phyloP scores from a whole-genome alignment of 208 protist species.

The Trypanosoma melophagium region DNA sequence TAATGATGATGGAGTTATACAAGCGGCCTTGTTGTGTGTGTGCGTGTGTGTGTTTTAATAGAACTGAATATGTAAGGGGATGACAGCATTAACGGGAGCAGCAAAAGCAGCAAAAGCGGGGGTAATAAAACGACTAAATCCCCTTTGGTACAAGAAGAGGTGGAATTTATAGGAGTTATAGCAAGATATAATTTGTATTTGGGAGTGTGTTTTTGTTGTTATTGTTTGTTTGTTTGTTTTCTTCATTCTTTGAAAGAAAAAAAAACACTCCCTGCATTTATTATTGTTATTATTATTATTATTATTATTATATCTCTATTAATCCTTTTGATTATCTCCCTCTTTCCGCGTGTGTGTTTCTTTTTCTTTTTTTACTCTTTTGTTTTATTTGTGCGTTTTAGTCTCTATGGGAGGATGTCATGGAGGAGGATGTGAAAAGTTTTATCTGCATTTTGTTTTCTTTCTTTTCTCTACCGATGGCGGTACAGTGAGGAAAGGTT shows the following conservation, averaged over 20 bases:
- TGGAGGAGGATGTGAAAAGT: background rate
- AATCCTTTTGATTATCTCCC: too few relatives aligned
- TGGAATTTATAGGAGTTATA: too few relatives aligned
- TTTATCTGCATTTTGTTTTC: background rate
- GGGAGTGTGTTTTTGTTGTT: background rate
- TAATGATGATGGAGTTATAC: slow-evolving; percentile 7
- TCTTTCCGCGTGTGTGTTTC: too few relatives aligned
- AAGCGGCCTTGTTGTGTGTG: slow-evolving; percentile 4
- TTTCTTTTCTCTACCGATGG: background rate
- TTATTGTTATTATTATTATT: background rate
- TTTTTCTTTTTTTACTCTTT: slow-evolving; percentile 7
- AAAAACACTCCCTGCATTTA: too few relatives aligned
- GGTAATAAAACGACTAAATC: too few relatives aligned
- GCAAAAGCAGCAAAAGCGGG: too few relatives aligned
- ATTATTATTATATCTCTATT: background rate
- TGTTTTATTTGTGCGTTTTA: background rate
- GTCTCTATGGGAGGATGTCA: background rate
- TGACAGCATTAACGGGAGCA: too few relatives aligned
- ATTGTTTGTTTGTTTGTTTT: background rate
- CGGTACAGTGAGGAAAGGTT: too few relatives aligned
- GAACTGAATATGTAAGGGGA: background rate
- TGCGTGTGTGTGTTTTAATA: slow-evolving; percentile 15
- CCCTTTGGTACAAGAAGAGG: too few relatives aligned
- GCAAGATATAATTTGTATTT: background rate
- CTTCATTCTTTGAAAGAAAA: background rate